Conservation (phyloP, 192 early-diverging fungal genomes). For the Umbelopsis sp. region DNA sequence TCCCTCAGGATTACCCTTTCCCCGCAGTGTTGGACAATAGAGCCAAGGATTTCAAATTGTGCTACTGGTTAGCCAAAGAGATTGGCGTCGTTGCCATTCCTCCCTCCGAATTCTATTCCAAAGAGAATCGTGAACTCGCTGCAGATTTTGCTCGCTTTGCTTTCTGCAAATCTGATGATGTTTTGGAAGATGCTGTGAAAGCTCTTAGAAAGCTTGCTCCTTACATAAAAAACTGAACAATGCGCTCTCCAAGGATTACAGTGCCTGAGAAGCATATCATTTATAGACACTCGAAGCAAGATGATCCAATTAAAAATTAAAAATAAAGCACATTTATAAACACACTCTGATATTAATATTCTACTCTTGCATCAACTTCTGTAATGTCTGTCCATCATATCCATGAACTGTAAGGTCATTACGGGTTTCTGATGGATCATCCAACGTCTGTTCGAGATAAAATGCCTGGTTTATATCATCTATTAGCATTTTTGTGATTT, state of each 20-base stretch:
- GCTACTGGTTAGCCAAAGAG: conserved; percentile 84
- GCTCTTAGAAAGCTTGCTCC: conserved; percentile 63
- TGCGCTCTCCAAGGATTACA: not conserved
- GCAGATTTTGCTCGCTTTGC: conserved; percentile 85
- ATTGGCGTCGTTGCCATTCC: conserved; percentile 93
- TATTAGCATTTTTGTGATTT: not conserved
- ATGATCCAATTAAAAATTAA: not conserved
- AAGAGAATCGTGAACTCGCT: conserved; percentile 63
- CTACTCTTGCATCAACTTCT: conserved; percentile 27
- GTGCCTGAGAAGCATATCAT: no score
- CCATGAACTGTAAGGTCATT: conserved; percentile 55
- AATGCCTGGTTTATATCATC: conserved; percentile 33
- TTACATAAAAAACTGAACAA: conserved; percentile 43
- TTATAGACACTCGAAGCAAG: no score
- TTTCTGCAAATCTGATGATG: conserved; percentile 91
- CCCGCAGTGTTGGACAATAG: conserved; percentile 59
- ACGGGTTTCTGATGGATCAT: conserved; percentile 59
- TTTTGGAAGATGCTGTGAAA: conserved; percentile 72
- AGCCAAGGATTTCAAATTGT: conserved; percentile 77
- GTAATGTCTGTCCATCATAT: conserved; percentile 46
- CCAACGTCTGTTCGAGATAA: conserved; percentile 59
- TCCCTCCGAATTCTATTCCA: conserved; percentile 87
- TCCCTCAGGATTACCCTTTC: conserved; percentile 64
- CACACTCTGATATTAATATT: not conserved
- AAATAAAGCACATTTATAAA: no score